Conservation (phyloP, 116 monocot genomes). For the Iris pallida region DNA sequence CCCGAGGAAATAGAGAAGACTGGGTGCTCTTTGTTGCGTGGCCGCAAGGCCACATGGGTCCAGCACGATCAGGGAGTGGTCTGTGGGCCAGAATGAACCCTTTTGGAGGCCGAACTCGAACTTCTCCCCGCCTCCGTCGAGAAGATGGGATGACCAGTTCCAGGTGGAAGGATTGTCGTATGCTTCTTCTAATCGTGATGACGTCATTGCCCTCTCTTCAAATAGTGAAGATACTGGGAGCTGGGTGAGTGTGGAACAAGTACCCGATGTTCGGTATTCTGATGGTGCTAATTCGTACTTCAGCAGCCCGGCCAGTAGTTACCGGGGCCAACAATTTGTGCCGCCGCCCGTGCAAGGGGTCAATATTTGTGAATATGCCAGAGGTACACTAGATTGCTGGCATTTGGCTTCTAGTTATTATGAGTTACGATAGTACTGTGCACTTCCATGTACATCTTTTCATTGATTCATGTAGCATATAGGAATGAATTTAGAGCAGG, state of each 20-base stretch:
- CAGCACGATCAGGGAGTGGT: constrained; percentile 43
- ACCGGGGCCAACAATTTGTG: constrained; percentile 22
- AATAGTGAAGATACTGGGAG: constrained; percentile 39
- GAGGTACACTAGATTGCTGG: constrained; percentile 8
- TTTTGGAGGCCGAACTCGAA: constrained; percentile 57
- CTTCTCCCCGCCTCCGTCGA: constrained; percentile 49
- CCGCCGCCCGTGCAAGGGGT: constrained; percentile 22
- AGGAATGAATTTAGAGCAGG: no score
- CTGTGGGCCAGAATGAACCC: constrained; percentile 35
- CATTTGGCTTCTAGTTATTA: no score
- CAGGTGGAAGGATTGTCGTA: constrained; percentile 14
- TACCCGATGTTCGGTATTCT: constrained; percentile 14
- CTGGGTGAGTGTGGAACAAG: constrained; percentile 41
- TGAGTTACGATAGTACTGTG: no score
- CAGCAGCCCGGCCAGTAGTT: constrained; percentile 36
- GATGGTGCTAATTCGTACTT: constrained; percentile 36
- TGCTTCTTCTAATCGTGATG: constrained; percentile 31
- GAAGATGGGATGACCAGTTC: constrained; percentile 20
- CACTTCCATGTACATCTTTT: no score
- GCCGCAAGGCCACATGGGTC: constrained; percentile 70
- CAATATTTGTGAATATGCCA: constrained; percentile 16
- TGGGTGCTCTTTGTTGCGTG: constrained; percentile 75
- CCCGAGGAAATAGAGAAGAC: constrained; percentile 11
- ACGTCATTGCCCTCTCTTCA: constrained; percentile 24
- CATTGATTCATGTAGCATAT: no score